phyloP scores from a whole-genome alignment of 352 stramenopile genomes.

The Phytophthora foliorum region DNA sequence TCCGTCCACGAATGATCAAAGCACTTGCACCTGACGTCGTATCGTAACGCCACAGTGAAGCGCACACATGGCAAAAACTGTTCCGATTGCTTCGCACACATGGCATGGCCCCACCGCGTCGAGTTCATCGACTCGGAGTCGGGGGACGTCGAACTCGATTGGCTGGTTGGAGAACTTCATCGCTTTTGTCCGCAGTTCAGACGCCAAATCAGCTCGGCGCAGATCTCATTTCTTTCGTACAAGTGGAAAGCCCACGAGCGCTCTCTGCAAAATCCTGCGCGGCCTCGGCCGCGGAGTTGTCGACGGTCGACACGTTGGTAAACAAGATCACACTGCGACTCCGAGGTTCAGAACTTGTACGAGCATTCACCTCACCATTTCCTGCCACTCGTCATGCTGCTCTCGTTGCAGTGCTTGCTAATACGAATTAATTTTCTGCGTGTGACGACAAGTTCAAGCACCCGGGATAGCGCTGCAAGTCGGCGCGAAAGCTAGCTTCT shows the following conservation, averaged over 20 bases:
- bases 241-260: slow-evolving; percentile 17
- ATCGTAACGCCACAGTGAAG: slow-evolving; percentile 25
- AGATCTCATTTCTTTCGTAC: slow-evolving; percentile 22
- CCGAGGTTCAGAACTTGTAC: too few species aligned
- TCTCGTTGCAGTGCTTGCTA: too few species aligned
- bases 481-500: not conserved
- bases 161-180: not conserved
- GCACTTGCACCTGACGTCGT: not conserved
- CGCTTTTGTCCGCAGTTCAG: not conserved
- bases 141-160: not conserved
- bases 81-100: not conserved
- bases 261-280: slow-evolving; percentile 11
- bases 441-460: too few species aligned
- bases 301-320: too few species aligned
- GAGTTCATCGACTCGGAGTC: too few species aligned
- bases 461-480: not conserved
- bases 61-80: not conserved
- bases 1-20: too few species aligned
- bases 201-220: not conserved
- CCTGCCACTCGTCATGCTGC: too few species aligned
- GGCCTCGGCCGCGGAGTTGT: too few species aligned
- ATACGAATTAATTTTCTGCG: too few species aligned
- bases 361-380: too few species aligned
- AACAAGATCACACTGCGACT: too few species aligned
- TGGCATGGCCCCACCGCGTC: not conserved